Base-by-base conservation (phyloP, 2,329 filamentous ascomycete genomes). In the Plenodomus biglobosus region DNA sequence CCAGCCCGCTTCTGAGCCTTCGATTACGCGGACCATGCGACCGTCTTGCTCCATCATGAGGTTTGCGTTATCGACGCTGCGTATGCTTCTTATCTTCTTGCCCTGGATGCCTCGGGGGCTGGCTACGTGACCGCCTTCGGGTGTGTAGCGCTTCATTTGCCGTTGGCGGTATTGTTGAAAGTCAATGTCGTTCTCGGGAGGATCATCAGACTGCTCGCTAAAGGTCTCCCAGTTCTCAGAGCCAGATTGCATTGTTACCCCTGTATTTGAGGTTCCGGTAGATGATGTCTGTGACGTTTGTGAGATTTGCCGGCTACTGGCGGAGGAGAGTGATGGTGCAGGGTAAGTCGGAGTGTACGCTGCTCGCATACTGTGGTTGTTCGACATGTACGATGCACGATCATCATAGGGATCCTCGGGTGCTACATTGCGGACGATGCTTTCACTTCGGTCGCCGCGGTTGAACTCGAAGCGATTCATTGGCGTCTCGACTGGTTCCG, bases 201-300 rank as follows among this genome's bases (percentile, higher is more conserved):
- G 52, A 0, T 86, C 83, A 63, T 90, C 86, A 52, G 87, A 90
- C 57, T 81, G 84, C 69, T 95, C 90, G 61, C 94, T 92, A 63
- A 94, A 97, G 8, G 92, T 96, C 73, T 97, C 92, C 92, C 92
- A 97, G 70, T 97, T 97, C 73, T 97, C 92, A 3, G 90, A 95
- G 1, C 89, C 90, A 4, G 88, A 90, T 20, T 88, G 80, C 18
- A 80, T 80, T 1, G 87, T 90, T n/a, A 75, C 76, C 18, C 77
- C 74, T 4, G 61, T 70, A 16, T 56, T 62, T n/a, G 64, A 66
- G 4, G 69, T 70, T 16, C 61, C 62, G 18, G 61, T 70, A 2
- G 69, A 71, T 1, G 89, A 92, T 1, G 86, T 86, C 39, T 61
- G 58, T n/a, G 86, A 90, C 1, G 86, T 86, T 40, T 61, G 58